A percentile compares a stretch with the other conserved stretches of the same genome.
Conservation (phyloP, 2,329 filamentous ascomycete species). For the Colletotrichum limetticola region DNA sequence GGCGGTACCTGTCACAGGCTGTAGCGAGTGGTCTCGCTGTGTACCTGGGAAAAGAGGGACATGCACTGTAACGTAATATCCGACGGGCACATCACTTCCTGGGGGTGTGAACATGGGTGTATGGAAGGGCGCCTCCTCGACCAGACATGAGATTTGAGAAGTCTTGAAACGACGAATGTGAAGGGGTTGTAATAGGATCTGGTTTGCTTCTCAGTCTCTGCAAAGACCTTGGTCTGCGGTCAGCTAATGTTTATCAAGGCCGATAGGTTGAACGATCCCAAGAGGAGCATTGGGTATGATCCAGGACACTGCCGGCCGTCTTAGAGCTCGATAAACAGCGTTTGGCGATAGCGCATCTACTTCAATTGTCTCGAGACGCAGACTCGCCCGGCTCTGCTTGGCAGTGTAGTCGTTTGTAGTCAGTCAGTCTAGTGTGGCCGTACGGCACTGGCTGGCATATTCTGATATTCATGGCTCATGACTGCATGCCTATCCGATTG, state of each 20-base stretch:
- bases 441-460: not conserved
- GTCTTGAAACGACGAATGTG: not conserved
- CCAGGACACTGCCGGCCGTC: not conserved
- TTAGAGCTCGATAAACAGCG: not conserved
- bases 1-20: conserved; percentile 18
- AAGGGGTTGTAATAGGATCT: not conserved
- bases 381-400: not conserved
- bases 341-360: not conserved
- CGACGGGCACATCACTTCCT: conserved; percentile 11
- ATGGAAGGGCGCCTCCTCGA: not conserved
- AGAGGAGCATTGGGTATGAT: not conserved
- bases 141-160: not conserved
- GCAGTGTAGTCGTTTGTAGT: not conserved
- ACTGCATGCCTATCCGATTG: not conserved
- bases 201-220: not conserved
- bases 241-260: not conserved
- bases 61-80: conserved; percentile 36
- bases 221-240: not conserved
- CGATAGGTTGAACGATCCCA: not conserved
- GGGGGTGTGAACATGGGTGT: not conserved
- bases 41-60: conserved; percentile 1
- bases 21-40: not conserved
- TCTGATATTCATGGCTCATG: not conserved
- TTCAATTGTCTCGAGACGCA: not conserved
- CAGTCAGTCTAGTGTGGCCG: not conserved